Percentiles rank a stretch among this genome's conserved stretches.
Conservation (phyloP, 2,329 filamentous ascomycete species). For the Coniochaeta prunicola region DNA sequence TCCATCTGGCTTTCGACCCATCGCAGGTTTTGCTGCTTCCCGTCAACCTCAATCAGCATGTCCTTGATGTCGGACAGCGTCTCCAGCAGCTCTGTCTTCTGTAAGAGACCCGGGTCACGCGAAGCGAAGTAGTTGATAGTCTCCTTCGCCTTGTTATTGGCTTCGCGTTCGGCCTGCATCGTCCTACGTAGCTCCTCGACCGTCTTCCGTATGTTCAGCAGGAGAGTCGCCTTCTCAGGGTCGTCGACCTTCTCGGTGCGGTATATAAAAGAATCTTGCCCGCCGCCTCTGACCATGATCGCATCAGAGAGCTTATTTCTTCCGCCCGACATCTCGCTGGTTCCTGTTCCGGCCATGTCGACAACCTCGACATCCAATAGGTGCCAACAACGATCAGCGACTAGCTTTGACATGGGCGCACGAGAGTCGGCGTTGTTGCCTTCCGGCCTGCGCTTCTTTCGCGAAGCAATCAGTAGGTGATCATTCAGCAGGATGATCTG, state of each 20-base stretch:
- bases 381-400: constrained; percentile 92
- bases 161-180: constrained; percentile 78
- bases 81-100: constrained; percentile 75
- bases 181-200: constrained; percentile 86
- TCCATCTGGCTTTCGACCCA: constrained; percentile 96
- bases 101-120: constrained; percentile 66
- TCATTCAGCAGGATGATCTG: constrained; percentile 93
- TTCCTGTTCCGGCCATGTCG: constrained; percentile 66
- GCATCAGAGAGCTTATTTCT: constrained; percentile 70
- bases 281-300: constrained; percentile 80
- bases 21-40: constrained; percentile 89
- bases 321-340: constrained; percentile 44
- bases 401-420: constrained; percentile 63
- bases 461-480: constrained; percentile 81
- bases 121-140: constrained; percentile 81
- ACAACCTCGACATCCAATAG: constrained; percentile 88
- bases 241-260: constrained; percentile 77
- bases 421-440: constrained; percentile 42
- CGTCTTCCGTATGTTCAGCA: constrained; percentile 87
- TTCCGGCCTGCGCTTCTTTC: constrained; percentile 86
- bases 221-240: constrained; percentile 69
- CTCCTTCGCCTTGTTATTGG: constrained; percentile 76
- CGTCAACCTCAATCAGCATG: constrained; percentile 91
- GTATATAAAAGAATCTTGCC: constrained; percentile 89
- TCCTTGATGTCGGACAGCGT: constrained; percentile 73